These are phyloP conservation scores for Ganoderma sinense DNA, from an alignment of 1,284 basidiomycete genomes.

Conservation along the genomic window DNA sequence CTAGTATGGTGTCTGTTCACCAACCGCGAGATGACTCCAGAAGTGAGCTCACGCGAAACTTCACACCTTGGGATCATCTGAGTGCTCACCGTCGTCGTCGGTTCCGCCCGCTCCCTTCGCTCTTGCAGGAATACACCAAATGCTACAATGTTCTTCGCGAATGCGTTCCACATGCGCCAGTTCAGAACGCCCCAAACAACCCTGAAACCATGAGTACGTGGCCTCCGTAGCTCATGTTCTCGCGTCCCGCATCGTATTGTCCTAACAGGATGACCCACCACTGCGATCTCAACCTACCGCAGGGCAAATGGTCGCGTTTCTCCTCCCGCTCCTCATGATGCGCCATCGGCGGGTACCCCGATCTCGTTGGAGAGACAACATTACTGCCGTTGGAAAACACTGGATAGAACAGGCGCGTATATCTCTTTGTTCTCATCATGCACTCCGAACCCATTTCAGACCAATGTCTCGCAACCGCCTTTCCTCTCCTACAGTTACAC, in stretches of 20 bases:
- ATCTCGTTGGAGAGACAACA: constrained; percentile 71
- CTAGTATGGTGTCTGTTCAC: constrained; percentile 81
- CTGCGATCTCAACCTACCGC: constrained; percentile 18
- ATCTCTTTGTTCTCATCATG: constrained; percentile 14
- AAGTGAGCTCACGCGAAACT: constrained; percentile 49
- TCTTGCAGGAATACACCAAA: constrained; percentile 70
- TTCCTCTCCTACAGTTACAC: constrained; percentile 17
- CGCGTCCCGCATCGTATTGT: background rate
- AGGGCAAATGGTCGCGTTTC: constrained; percentile 75
- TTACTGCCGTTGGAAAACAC: constrained; percentile 70
- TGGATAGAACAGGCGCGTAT: constrained; percentile 79
- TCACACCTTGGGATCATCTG: constrained; percentile 10
- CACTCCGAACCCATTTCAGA: constrained; percentile 9
- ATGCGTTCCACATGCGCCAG: constrained; percentile 61
- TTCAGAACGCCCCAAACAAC: constrained; percentile 59
- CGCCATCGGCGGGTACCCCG: constrained; percentile 79
- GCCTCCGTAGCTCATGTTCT: background rate
- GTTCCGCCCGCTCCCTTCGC: background rate
- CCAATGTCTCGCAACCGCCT: background rate
- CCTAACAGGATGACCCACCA: constrained; percentile 14
- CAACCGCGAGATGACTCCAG: constrained; percentile 72
- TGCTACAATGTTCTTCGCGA: constrained; percentile 49
- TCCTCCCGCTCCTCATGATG: constrained; percentile 87
- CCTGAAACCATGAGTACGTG: constrained; percentile 71
- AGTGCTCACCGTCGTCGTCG: constrained; percentile 1